Conservation (phyloP, 1,284 basidiomycete species). For the Lignosus rhinocerotis region DNA sequence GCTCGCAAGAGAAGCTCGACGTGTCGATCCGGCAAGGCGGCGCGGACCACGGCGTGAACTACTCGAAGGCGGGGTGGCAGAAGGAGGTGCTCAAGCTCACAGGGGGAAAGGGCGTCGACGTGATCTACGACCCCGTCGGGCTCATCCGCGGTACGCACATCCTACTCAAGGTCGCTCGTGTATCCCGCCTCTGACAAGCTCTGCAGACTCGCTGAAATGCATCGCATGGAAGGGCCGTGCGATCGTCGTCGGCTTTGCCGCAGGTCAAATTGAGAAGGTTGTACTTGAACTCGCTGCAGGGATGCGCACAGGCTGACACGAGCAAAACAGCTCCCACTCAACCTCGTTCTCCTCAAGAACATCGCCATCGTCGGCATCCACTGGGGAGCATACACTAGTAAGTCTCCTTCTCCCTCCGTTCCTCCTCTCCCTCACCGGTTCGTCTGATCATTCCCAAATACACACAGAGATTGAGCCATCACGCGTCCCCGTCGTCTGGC, state of each 20-base stretch:
- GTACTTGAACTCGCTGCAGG: conserved; percentile 2
- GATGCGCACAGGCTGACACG: neutral
- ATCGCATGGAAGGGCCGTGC: conserved; percentile 94
- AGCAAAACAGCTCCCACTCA: conserved; percentile 70
- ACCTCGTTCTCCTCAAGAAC: conserved; percentile 88
- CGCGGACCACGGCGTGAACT: conserved; percentile 72
- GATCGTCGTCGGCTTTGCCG: conserved; percentile 90
- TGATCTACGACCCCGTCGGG: conserved; percentile 91
- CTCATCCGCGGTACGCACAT: conserved; percentile 59
- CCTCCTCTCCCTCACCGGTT: neutral
- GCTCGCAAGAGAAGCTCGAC: conserved; percentile 68
- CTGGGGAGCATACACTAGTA: conserved; percentile 82
- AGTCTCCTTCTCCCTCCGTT: conserved; percentile 28
- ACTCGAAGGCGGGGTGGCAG: conserved; percentile 71
- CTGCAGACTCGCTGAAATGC: conserved; percentile 78
- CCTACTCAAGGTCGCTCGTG: neutral
- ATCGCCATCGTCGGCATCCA: conserved; percentile 79
- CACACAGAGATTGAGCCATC: conserved; percentile 65
- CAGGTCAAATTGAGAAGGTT: conserved; percentile 90
- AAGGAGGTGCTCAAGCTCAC: conserved; percentile 76
- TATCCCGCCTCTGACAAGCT: neutral
- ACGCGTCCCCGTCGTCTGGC: conserved; percentile 72
- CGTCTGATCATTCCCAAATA: too few species aligned
- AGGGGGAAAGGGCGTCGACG: conserved; percentile 80
- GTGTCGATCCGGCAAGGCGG: conserved; percentile 68